phyloP scores from a whole-genome alignment of 2,329 filamentous ascomycete genomes.

The Samsoniella hepiali region DNA sequence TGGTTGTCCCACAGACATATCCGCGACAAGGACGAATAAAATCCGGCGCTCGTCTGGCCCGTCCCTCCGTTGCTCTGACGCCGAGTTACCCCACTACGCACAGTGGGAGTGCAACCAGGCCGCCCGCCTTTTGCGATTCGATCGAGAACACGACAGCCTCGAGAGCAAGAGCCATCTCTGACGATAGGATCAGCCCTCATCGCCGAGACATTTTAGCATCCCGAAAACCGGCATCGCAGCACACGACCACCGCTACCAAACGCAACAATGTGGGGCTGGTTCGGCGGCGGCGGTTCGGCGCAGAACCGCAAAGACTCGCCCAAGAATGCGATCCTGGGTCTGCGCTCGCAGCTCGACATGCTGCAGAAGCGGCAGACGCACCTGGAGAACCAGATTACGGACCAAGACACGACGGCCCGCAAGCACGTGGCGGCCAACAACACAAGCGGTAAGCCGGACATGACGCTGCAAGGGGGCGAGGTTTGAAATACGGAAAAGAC shows the following conservation, averaged over 20 bases:
- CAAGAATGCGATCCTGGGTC: slow-evolving; percentile 90
- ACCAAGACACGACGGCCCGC: slow-evolving; percentile 83
- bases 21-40: neutral
- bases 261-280: slow-evolving; percentile 75
- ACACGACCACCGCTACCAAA: neutral
- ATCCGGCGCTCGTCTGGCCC: neutral
- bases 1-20: neutral
- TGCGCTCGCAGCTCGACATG: slow-evolving; percentile 93
- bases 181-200: neutral
- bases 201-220: neutral
- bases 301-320: slow-evolving; percentile 89
- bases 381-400: slow-evolving; percentile 84
- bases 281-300: slow-evolving; percentile 76
- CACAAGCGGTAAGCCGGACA: slow-evolving; percentile 72
- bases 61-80: slow-evolving; percentile 12
- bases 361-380: slow-evolving; percentile 94
- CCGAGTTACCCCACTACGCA: slow-evolving; percentile 10
- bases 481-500: neutral
- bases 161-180: neutral
- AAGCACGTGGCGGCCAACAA: slow-evolving; percentile 80
- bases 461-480: neutral
- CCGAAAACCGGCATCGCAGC: slow-evolving; percentile 13
- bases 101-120: neutral
- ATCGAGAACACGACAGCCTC: neutral
- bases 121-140: slow-evolving; percentile 7